Percentiles rank a stretch among this genome's conserved stretches.
Evolutionary conservation across 306 rosid species (phyloP).

Genomic region (Sesbania bispinosa): DNA sequence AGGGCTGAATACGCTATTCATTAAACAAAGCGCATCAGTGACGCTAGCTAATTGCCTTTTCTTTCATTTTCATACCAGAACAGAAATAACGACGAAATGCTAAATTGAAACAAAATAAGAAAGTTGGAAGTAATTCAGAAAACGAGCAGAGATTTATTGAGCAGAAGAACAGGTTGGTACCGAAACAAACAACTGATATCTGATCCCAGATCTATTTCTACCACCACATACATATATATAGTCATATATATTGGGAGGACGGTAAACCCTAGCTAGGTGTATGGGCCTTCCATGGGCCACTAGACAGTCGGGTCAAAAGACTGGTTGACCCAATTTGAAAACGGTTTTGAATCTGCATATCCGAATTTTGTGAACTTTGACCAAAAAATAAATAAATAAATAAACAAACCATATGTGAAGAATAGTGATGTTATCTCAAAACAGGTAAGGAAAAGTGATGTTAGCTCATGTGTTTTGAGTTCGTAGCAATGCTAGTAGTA

Average conservation of each 20-base stretch:
- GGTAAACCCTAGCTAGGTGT: conserved; percentile 8
- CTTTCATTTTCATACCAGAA: neutral
- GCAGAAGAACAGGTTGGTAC: no score
- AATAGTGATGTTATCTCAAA: no score
- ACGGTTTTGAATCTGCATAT: no score
- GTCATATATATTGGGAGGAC: neutral
- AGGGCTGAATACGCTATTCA: conserved; percentile 39
- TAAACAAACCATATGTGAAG: no score
- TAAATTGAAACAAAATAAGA: neutral
- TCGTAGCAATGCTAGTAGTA: no score
- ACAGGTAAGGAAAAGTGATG: no score
- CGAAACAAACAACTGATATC: no score
- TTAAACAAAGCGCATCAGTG: conserved; percentile 33
- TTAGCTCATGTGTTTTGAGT: no score
- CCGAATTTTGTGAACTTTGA: no score
- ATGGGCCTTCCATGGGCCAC: neutral
- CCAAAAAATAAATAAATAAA: no score
- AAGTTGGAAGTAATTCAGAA: neutral
- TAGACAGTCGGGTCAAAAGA: neutral
- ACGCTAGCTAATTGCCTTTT: conserved; percentile 43
- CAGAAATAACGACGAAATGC: no score
- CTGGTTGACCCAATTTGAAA: neutral
- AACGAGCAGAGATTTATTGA: neutral
- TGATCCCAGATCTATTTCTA: no score
- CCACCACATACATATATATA: neutral